Evolutionary conservation across 139 green algal genomes (phyloP).

Genomic region (Desmodesmus armatus): DNA sequence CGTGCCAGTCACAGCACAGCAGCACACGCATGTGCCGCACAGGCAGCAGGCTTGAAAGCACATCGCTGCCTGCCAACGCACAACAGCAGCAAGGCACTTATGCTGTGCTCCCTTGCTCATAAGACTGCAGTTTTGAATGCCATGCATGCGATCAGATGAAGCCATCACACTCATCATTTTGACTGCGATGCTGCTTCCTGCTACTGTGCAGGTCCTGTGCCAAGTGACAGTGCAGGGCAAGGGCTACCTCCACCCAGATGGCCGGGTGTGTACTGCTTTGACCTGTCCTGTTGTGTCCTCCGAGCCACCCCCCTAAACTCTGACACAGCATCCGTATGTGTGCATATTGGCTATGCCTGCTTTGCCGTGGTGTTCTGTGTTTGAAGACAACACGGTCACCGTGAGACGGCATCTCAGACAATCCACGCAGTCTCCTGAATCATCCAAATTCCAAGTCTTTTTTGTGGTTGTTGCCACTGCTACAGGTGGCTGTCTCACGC

Average conservation of each 20-base stretch:
- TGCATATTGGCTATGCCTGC: too few species aligned
- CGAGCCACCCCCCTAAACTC: too few species aligned
- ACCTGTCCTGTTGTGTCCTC: too few species aligned
- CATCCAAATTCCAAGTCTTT: too few species aligned
- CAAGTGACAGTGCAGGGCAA: not conserved
- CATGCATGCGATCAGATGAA: not conserved
- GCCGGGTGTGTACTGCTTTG: too few species aligned
- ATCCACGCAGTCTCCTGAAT: too few species aligned
- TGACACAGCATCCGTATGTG: too few species aligned
- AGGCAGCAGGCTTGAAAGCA: not conserved
- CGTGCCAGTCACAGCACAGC: not conserved
- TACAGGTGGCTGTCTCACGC: slow-evolving; percentile 7
- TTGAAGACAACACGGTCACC: too few species aligned
- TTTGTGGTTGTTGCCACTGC: too few species aligned
- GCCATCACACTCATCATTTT: not conserved
- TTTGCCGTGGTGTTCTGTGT: too few species aligned
- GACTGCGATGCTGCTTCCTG: not conserved
- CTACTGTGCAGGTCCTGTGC: slow-evolving; percentile 21
- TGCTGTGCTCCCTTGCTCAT: not conserved
- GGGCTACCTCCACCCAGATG: slow-evolving; percentile 2
- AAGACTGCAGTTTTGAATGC: not conserved
- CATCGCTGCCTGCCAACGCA: not conserved
- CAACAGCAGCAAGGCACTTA: not conserved
- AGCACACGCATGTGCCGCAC: not conserved
- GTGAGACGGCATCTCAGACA: too few species aligned